These are phyloP conservation scores for Thelonectria blattea DNA, from an alignment of 2,329 filamentous ascomycete species.

Conservation along the genomic window DNA sequence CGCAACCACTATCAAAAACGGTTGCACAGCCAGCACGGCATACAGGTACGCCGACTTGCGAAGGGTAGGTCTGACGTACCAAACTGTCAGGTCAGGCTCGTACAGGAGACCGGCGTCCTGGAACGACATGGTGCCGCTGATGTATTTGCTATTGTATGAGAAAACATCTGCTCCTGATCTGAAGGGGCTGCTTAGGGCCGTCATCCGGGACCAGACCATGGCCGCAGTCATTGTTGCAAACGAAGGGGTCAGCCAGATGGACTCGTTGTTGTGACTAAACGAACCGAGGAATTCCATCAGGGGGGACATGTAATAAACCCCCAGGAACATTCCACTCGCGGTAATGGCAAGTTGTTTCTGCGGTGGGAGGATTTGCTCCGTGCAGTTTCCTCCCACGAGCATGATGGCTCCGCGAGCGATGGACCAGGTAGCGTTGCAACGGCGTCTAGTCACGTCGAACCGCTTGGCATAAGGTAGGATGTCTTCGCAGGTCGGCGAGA, in stretches of 20 bases:
- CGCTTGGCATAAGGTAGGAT: not conserved
- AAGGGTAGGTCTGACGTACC: not conserved
- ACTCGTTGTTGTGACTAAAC: not conserved
- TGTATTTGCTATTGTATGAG: too few species aligned
- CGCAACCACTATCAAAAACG: not conserved
- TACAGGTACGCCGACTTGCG: not conserved
- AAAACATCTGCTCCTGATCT: not conserved
- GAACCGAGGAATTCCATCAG: conserved; percentile 8
- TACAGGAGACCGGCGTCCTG: not conserved
- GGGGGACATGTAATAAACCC: not conserved
- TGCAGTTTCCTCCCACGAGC: conserved; percentile 3
- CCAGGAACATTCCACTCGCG: not conserved
- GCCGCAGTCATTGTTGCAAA: not conserved
- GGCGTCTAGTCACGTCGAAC: not conserved
- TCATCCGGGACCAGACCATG: conserved; percentile 9
- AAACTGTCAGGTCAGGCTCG: not conserved
- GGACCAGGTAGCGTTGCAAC: conserved; percentile 1
- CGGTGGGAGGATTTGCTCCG: not conserved
- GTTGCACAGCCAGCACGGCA: not conserved
- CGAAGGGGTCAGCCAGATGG: not conserved
- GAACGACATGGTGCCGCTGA: not conserved
- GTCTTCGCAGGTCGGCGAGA: not conserved
- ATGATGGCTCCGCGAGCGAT: conserved; percentile 7
- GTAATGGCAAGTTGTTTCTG: conserved; percentile 2
- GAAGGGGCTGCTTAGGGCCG: not conserved